Conservation (phyloP, 1,139 yeast genomes). For the Hanseniaspora uvarum region DNA sequence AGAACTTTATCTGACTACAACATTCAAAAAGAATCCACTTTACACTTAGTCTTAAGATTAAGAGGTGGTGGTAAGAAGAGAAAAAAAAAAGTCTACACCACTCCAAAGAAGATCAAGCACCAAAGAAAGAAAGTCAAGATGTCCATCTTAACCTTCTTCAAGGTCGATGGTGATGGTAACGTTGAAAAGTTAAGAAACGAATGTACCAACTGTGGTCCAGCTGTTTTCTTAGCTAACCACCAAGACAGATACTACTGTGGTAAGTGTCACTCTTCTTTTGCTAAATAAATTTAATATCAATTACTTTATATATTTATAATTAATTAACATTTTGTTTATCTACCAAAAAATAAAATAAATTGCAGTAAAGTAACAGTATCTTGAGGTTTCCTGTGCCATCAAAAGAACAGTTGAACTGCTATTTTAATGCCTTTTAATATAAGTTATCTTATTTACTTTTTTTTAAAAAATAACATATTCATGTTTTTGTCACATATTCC, state of each 20-base stretch:
- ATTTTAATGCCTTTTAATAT: no score
- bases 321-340: not conserved
- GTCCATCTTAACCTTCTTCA: constrained; percentile 98
- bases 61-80: constrained; percentile 99
- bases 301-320: not conserved
- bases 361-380: not conserved
- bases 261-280: constrained; percentile 88
- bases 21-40: constrained; percentile 99
- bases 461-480: no score
- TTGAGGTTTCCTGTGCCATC: no score
- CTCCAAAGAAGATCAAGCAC: constrained; percentile 99
- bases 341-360: not conserved
- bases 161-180: constrained; percentile 96
- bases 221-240: constrained; percentile 99
- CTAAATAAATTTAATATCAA: constrained; percentile 8
- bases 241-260: constrained; percentile 99
- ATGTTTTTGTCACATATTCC: no score
- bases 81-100: constrained; percentile 99
- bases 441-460: no score
- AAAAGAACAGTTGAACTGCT: no score
- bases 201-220: constrained; percentile 98
- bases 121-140: constrained; percentile 98
- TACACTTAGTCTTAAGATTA: constrained; percentile 94
- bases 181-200: constrained; percentile 99
- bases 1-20: constrained; percentile 98